A percentile compares a stretch with the other conserved stretches of the same genome.
These are phyloP conservation scores for Aspergillus eucalypticola DNA, from an alignment of 2,329 filamentous ascomycete species.

Conservation along the genomic window DNA sequence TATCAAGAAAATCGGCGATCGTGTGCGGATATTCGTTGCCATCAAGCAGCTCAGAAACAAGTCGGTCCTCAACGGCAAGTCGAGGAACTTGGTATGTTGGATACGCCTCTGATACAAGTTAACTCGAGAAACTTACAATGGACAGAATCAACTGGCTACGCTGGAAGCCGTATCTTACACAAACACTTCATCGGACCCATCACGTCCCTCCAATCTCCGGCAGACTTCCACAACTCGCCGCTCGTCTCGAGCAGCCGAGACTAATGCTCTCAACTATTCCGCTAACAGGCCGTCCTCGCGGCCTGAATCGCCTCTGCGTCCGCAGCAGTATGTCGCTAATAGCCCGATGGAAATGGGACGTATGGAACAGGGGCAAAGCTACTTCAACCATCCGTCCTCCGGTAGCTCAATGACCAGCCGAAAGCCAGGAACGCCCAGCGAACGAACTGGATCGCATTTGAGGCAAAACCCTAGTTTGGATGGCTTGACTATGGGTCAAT, in stretches of 20 bases:
- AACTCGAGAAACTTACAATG: conserved; percentile 18
- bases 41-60: conserved; percentile 81
- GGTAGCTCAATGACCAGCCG: conserved; percentile 56
- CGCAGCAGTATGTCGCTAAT: conserved; percentile 61
- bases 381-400: conserved; percentile 58
- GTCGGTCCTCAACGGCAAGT: conserved; percentile 74
- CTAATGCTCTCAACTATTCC: conserved; percentile 43
- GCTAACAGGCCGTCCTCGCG: conserved; percentile 61
- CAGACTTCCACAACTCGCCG: conserved; percentile 59
- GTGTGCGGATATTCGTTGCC: conserved; percentile 83
- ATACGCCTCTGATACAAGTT: conserved; percentile 13
- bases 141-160: conserved; percentile 77
- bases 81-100: conserved; percentile 74
- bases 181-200: conserved; percentile 61
- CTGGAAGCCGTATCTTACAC: conserved; percentile 67
- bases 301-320: conserved; percentile 68
- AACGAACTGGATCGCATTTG: conserved; percentile 69
- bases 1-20: conserved; percentile 95
- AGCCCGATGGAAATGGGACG: conserved; percentile 58
- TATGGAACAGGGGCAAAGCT: conserved; percentile 53
- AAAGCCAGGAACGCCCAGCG: conserved; percentile 63
- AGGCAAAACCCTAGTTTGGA: conserved; percentile 83
- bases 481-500: conserved; percentile 77
- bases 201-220: conserved; percentile 60
- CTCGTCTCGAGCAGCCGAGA: conserved; percentile 55